phyloP scores from a whole-genome alignment of 306 rosid genomes.

The Lupinus albus region DNA sequence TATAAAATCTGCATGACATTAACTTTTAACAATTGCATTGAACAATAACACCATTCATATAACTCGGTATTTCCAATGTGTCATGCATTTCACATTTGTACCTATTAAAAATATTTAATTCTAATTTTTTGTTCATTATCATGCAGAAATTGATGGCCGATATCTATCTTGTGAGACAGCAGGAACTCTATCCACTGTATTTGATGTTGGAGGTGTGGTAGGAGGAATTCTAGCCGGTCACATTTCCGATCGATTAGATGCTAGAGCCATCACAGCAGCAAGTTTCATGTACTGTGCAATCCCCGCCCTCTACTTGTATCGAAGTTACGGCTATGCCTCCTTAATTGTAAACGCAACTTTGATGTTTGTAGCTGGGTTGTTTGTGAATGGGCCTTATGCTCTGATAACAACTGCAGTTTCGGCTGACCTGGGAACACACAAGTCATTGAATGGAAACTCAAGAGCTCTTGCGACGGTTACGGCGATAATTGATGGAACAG shows the following conservation, averaged over 20 bases:
- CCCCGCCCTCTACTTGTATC: conserved; percentile 85
- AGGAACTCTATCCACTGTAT: conserved; percentile 82
- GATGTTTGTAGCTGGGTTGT: conserved; percentile 90
- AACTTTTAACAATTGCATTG: conserved; percentile 10
- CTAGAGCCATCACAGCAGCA: conserved; percentile 98
- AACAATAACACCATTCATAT: neutral
- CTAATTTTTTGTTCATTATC: conserved; percentile 36
- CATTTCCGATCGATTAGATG: conserved; percentile 80
- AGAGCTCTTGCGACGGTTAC: conserved; percentile 96
- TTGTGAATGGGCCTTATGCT: conserved; percentile 96
- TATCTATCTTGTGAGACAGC: conserved; percentile 76
- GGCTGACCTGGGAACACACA: conserved; percentile 95
- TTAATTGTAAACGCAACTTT: conserved; percentile 56
- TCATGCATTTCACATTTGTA: neutral
- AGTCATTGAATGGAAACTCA: conserved; percentile 78
- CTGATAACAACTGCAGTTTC: conserved; percentile 98
- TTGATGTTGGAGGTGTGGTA: conserved; percentile 91
- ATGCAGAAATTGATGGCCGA: conserved; percentile 87
- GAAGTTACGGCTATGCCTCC: conserved; percentile 74
- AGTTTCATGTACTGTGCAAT: conserved; percentile 99
- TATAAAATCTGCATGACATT: neutral
- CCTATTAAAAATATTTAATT: conserved; percentile 19
- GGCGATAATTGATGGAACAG: conserved; percentile 94
- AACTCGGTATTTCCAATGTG: neutral
- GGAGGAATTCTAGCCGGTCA: conserved; percentile 97